A percentile compares a stretch with the other conserved stretches of the same genome.
Evolutionary conservation across 2,329 filamentous ascomycete genomes (phyloP).

Genomic region (Lachnum nothofagi): DNA sequence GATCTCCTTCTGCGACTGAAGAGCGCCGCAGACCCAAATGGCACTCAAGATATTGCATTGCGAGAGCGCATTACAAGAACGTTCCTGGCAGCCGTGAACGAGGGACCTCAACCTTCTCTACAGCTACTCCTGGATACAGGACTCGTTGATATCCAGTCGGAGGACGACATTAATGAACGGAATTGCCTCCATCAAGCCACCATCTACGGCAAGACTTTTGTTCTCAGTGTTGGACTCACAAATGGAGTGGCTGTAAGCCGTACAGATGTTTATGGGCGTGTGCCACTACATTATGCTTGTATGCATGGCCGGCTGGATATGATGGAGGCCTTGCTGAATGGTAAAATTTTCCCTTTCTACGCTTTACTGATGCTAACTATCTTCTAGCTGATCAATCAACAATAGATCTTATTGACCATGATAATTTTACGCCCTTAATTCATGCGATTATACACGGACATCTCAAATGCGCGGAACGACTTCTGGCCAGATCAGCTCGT

Average conservation of each 20-base stretch:
- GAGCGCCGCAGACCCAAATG: slow-evolving; percentile 48
- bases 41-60: slow-evolving; percentile 52
- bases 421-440: slow-evolving; percentile 94
- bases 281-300: slow-evolving; percentile 91
- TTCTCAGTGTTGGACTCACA: slow-evolving; percentile 70
- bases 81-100: slow-evolving; percentile 83
- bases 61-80: slow-evolving; percentile 79
- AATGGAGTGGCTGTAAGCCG: slow-evolving; percentile 71
- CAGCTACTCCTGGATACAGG: slow-evolving; percentile 72
- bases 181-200: slow-evolving; percentile 96
- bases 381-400: slow-evolving; percentile 62
- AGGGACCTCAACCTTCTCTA: slow-evolving; percentile 73
- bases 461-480: slow-evolving; percentile 69
- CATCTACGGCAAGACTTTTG: slow-evolving; percentile 79
- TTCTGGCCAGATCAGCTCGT: slow-evolving; percentile 73
- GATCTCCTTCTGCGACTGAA: slow-evolving; percentile 76
- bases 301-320: slow-evolving; percentile 88
- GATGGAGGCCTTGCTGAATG: slow-evolving; percentile 66
- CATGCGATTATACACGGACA: slow-evolving; percentile 90
- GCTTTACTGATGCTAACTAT: slow-evolving; percentile 11
- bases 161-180: slow-evolving; percentile 95
- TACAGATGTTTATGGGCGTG: slow-evolving; percentile 88
- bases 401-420: slow-evolving; percentile 84
- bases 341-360: slow-evolving; percentile 35
- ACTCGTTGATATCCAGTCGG: slow-evolving; percentile 82